Evolutionary conservation across 345 rosid species (phyloP), one percentile per base, ranked within the genome.

Genomic region (Adansonia digitata): DNA sequence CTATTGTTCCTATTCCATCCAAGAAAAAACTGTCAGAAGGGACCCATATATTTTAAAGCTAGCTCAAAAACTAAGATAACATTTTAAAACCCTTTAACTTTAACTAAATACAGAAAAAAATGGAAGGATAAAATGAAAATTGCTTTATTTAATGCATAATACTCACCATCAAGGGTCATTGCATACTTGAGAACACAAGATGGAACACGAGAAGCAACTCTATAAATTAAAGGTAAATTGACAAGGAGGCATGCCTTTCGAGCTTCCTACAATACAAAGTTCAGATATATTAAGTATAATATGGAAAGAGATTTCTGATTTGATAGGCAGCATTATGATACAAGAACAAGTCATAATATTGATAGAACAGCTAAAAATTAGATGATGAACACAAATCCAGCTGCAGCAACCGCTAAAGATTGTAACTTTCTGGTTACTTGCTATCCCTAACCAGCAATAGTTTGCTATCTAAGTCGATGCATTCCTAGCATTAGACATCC

Each of bases 141-240:
- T 46, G n/a, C 43, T 17, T 66, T 29, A 42, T 15, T 56, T 20
- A 53, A 64, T 72, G 31, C 64, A 72, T 42, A 60, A 73, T 60
- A 62, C 87, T 83, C 80, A 94, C 98, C 99, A 78, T 95, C 98
- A 77, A 93, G 92, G 61, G 98, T 91, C 93, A 95, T 95, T 24
- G 99, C 99, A 82, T 93, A 95, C 89, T 95, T 95, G 46, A 95
- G 90, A 79, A 90, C 85, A 67, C 96, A 93, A 79, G 88, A 95
- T 22, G 98, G 98, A 81, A 93, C 91, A 6, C 81, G 88, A 79
- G 95, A 90, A 80, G 88, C 82, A 27, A 94, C 97, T 87, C 90
- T 90, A 67, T 90, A 84, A 76, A 94, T 88, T 85, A 92, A 83
- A 75, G 93, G 97, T 74, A 89, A 92, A 81, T 94, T 94, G 81